Percentiles rank a stretch among this genome's conserved stretches.
Conservation (phyloP, 495 filamentous ascomycete genomes). For the Extremus antarcticus region DNA sequence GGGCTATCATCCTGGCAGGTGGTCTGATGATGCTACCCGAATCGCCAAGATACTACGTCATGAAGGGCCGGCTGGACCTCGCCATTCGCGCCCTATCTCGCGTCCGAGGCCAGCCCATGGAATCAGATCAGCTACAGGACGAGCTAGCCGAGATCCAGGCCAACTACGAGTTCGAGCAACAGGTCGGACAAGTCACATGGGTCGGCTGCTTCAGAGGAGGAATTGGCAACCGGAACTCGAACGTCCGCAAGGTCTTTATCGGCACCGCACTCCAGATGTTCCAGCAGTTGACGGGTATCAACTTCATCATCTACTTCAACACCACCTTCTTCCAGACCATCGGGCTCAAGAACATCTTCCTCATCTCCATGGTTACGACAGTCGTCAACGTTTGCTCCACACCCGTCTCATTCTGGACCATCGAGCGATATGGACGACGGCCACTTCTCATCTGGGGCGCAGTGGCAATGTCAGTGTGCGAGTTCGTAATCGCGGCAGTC, state of each 20-base stretch:
- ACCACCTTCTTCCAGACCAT: slow-evolving; percentile 68
- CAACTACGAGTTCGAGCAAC: slow-evolving; percentile 53
- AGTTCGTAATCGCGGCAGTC: slow-evolving; percentile 75
- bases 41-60: slow-evolving; percentile 31
- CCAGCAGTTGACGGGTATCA: slow-evolving; percentile 74
- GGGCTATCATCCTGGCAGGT: slow-evolving; percentile 50
- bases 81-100: slow-evolving; percentile 41
- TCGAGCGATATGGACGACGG: slow-evolving; percentile 74
- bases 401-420: slow-evolving; percentile 68
- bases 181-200: slow-evolving; percentile 39
- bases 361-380: slow-evolving; percentile 70
- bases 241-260: slow-evolving; percentile 63
- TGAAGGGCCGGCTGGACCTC: slow-evolving; percentile 31
- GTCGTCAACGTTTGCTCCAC: slow-evolving; percentile 79
- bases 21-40: slow-evolving; percentile 50
- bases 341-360: slow-evolving; percentile 61
- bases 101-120: slow-evolving; percentile 43
- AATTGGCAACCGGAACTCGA: slow-evolving; percentile 48
- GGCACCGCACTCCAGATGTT: slow-evolving; percentile 67
- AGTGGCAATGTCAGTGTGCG: slow-evolving; percentile 68
- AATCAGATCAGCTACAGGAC: slow-evolving; percentile 53
- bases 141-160: slow-evolving; percentile 64
- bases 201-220: slow-evolving; percentile 57
- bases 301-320: slow-evolving; percentile 93
- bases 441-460: slow-evolving; percentile 72